Evolutionary conservation across 768 basidiomycete species (phyloP).

Genomic region (Agrocybe praecox): DNA sequence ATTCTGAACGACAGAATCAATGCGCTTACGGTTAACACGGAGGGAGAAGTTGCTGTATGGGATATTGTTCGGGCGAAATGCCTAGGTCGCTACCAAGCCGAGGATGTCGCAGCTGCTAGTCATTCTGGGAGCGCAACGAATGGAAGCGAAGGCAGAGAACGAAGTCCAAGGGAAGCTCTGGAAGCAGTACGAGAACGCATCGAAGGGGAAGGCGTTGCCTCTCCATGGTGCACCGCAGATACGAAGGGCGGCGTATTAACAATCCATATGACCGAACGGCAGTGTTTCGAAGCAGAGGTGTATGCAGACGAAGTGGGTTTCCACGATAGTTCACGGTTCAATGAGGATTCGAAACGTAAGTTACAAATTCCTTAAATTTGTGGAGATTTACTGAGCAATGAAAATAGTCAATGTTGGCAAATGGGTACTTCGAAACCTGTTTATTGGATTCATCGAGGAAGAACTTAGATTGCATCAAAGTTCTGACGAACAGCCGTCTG

Average conservation of each 20-base stretch:
- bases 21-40: slow-evolving; percentile 87
- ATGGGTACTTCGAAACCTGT: slow-evolving; percentile 88
- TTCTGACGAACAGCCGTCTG: slow-evolving; percentile 14
- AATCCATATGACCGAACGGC: slow-evolving; percentile 80
- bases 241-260: slow-evolving; percentile 88
- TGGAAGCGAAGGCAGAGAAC: slow-evolving; percentile 46
- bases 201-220: slow-evolving; percentile 91
- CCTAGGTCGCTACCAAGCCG: slow-evolving; percentile 65
- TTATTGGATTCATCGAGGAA: slow-evolving; percentile 75
- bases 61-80: slow-evolving; percentile 83
- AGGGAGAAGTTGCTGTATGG: slow-evolving; percentile 90
- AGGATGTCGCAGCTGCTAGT: slow-evolving; percentile 66
- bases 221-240: slow-evolving; percentile 86
- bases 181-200: slow-evolving; percentile 88
- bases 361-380: slow-evolving; percentile 15
- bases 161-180: slow-evolving; percentile 80
- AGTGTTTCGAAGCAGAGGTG: slow-evolving; percentile 92
- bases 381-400: neutral
- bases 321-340: slow-evolving; percentile 56
- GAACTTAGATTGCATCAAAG: slow-evolving; percentile 43
- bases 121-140: slow-evolving; percentile 46
- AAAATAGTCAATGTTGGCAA: slow-evolving; percentile 85
- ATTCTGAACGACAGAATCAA: slow-evolving; percentile 89
- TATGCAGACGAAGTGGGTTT: slow-evolving; percentile 92
- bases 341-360: slow-evolving; percentile 83